phyloP scores from a whole-genome alignment of 257 asterid genomes.

The Forsythia viridissima region DNA sequence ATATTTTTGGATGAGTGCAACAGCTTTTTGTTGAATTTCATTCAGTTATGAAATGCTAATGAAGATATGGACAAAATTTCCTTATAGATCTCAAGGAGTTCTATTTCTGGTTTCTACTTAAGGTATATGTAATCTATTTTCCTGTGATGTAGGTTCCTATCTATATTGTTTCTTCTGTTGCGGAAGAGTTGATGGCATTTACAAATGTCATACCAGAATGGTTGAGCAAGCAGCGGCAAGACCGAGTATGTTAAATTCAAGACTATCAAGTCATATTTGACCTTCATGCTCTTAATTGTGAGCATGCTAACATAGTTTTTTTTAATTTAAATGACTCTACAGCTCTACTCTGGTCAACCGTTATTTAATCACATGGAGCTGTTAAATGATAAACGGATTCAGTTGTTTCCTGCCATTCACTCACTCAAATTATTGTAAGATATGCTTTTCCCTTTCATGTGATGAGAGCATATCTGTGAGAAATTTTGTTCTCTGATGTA shows the following conservation, averaged over 20 bases:
- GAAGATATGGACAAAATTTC: background rate
- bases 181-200: conserved; percentile 77
- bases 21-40: conserved; percentile 8
- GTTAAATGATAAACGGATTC: conserved; percentile 62
- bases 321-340: conserved; percentile 26
- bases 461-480: background rate
- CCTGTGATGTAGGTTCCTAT: conserved; percentile 68
- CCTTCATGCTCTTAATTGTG: conserved; percentile 16
- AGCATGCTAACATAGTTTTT: conserved; percentile 8
- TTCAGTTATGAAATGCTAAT: conserved; percentile 1
- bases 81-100: background rate
- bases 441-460: conserved; percentile 16
- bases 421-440: conserved; percentile 73
- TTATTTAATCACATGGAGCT: conserved; percentile 67
- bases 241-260: conserved; percentile 51
- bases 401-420: conserved; percentile 68
- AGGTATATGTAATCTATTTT: background rate
- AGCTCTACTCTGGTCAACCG: conserved; percentile 74
- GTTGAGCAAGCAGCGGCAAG: conserved; percentile 65
- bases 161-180: conserved; percentile 73
- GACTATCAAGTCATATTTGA: conserved; percentile 1
- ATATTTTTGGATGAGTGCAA: background rate
- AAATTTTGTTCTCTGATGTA: background rate
- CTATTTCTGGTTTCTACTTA: conserved; percentile 12
- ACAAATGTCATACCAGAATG: conserved; percentile 88